Base-by-base conservation (phyloP, 192 early-diverging fungal species). In the Coemansia sp. region DNA sequence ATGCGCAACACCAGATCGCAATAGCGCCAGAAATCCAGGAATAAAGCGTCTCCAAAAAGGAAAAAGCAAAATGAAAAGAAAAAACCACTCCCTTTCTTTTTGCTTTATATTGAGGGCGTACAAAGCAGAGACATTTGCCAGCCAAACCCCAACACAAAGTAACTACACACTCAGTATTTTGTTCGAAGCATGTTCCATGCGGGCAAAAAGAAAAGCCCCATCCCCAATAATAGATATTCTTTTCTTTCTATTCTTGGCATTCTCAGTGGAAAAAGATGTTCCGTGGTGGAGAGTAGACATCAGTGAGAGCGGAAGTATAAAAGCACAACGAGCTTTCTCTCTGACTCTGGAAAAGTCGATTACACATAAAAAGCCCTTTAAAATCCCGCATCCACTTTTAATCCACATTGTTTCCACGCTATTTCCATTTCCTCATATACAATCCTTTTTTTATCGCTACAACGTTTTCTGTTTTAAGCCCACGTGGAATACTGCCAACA, bases 161-260 rank as follows among this genome's bases (percentile, higher is more conserved):
- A 1, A 25, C 49, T 25, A 9, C 23, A 9, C 20, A 52, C 20
- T 52, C 23, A 11, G 20, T 52, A 11, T 34, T 57, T 35, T 57
- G 13, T 57, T 57, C 55, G 33, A 57, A 57, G 23, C 14, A 57
- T 32, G 15, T 57, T 57, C 55, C 55, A 57, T 57, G 55, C 14
- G 15, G 55, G 17, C 7, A n/a, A 35, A 57, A 35, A 22, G 10
- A 10, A 49, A 29, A 2, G 29, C 29, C 29, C 29, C 29, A 61
- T 2, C 17, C 43, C 9, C 48, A 54, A 54, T 29, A 54, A 29
- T 15, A 8, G 33, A 2, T 11, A 40, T 11, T 40, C 5, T 40
- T 40, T 8, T 35, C 9, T 6, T 57, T 34, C 33, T 35, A 34
- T 57, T 57, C 55, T 57, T 57, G 55, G 55, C 55, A 20, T 20